A percentile compares a stretch with the other conserved stretches of the same genome.
phyloP scores from a whole-genome alignment of 108 stramenopile genomes.

The Schizochytrium sp. region DNA sequence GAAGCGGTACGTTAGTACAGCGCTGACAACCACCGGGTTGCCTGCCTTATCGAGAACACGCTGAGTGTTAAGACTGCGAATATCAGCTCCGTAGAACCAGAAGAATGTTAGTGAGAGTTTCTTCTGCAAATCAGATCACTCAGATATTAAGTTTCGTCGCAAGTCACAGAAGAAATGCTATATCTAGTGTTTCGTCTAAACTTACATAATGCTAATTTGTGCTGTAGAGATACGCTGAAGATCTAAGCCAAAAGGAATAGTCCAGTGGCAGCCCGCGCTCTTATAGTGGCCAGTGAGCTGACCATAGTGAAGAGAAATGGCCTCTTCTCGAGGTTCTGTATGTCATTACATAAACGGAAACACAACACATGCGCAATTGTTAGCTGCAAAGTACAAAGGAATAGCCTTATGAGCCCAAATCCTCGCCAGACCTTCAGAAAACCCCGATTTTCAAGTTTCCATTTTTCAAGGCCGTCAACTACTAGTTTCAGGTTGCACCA shows the following conservation, averaged over 20 bases:
- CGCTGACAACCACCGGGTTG: background rate
- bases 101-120: too few species aligned
- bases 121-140: too few species aligned
- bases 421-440: too few species aligned
- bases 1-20: slow-evolving; percentile 49
- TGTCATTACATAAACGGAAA: background rate
- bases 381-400: background rate
- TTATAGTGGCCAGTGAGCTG: background rate
- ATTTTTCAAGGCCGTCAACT: too few species aligned
- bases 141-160: too few species aligned
- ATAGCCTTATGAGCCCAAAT: background rate
- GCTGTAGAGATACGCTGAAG: background rate
- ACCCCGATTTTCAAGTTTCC: too few species aligned
- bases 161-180: too few species aligned
- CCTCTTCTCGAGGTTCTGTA: slow-evolving; percentile 34
- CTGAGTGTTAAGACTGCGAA: background rate
- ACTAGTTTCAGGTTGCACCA: too few species aligned
- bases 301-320: slow-evolving; percentile 24
- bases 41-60: background rate
- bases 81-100: too few species aligned
- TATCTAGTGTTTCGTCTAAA: too few species aligned
- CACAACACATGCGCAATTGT: too few species aligned
- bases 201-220: background rate
- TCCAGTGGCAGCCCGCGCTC: slow-evolving; percentile 28
- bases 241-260: background rate